Conservation (phyloP, 129 eudicot species). For the Smallanthus sonchifolius region DNA sequence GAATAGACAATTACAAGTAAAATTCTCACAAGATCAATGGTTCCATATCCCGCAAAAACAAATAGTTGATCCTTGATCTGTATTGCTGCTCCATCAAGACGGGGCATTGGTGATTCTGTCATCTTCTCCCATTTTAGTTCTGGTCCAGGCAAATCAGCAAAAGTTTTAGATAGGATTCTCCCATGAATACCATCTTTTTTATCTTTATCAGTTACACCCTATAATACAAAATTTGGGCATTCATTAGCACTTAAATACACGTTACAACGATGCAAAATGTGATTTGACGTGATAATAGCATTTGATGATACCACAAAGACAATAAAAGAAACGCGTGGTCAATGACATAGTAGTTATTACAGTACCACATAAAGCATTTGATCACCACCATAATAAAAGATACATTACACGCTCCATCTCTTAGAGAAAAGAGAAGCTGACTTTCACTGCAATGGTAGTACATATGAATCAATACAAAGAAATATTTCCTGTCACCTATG, state of each 20-base stretch:
- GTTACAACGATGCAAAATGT: neutral
- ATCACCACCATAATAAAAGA: neutral
- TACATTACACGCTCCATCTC: too few species aligned
- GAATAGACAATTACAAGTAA: neutral
- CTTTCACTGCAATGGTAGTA: too few species aligned
- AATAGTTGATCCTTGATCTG: slow-evolving; percentile 76
- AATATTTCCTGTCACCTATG: too few species aligned
- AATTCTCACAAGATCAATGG: slow-evolving; percentile 65
- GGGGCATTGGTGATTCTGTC: slow-evolving; percentile 71
- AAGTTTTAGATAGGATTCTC: slow-evolving; percentile 65
- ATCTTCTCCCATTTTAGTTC: slow-evolving; percentile 82
- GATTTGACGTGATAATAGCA: slow-evolving; percentile 5
- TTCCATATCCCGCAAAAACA: slow-evolving; percentile 98
- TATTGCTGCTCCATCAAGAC: slow-evolving; percentile 94
- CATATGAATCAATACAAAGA: too few species aligned
- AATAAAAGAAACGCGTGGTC: neutral
- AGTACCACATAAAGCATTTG: neutral
- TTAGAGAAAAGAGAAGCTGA: too few species aligned
- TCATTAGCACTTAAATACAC: too few species aligned
- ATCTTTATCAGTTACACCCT: slow-evolving; percentile 26
- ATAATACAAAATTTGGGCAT: neutral
- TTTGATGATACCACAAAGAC: neutral
- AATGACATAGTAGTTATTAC: neutral
- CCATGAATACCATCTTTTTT: slow-evolving; percentile 21
- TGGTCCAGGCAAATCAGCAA: slow-evolving; percentile 90